Base-by-base conservation (phyloP, 495 filamentous ascomycete genomes). In the Penicillium tannophilum region DNA sequence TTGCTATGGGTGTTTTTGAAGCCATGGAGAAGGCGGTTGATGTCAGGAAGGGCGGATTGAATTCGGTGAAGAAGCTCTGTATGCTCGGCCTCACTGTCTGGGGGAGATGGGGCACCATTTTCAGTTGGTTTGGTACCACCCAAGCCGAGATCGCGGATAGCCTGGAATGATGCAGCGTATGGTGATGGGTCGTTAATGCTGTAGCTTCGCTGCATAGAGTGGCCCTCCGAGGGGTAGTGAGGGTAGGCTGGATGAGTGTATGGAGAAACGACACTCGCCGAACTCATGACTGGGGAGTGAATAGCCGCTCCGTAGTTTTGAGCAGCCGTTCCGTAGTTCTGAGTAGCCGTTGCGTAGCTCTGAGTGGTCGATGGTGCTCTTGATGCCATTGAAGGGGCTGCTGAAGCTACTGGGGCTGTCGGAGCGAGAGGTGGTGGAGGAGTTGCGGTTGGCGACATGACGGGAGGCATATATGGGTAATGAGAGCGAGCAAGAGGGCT, bases 31-130 rank as follows among this genome's bases (percentile, higher is more conserved):
- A 83, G 69, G 20, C 73, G 72, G 50, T 72, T 75, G 57, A 83
- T 72, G 45, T 83, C 81, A 4, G 81, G 81, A 55, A 83, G 74
- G 8, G 75, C 79, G 51, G 74, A 74, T 52, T 79, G 73, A 50
- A 83, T 77, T 12, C 80, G 67, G 35, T 76, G 62, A 6, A 83
- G 72, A 53, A 82, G 73, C 54, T 77, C 73, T 36, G 76, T 63
- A 17, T 77, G 71, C 44, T 80, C 77, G 16, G 67, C 65, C 30
- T 73, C 63, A 12, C 59, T 65, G 3, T 79, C 75, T 6, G 70
- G 67, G 11, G 69, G 71, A 14, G 69, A 70, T 1, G 67, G 70
- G 12, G 50, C 58, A 12, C 77, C 75, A 43, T 73, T 73, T 52
- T 65, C 64, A 6, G 57, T 43, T 9, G 60, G 41, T 19, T 64